Evolutionary conservation across 2,329 filamentous ascomycete species (phyloP), one percentile per base, ranked within the genome.

Genomic region (Colletotrichum sansevieriae): DNA sequence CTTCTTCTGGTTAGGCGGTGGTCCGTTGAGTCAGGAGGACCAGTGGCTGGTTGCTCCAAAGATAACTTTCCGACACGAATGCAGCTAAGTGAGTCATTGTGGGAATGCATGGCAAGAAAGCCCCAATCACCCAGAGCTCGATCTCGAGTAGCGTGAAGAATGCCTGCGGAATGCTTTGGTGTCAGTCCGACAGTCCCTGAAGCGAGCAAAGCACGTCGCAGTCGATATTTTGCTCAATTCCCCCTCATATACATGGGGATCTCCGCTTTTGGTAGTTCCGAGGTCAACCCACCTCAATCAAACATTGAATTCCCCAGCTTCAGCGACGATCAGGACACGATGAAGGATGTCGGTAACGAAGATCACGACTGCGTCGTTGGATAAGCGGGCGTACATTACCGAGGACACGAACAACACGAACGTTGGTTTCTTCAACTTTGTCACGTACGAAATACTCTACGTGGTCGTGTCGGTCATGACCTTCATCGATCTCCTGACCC

Each of bases 341-440:
- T 47, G 18, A 61, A 61, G 43, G 46, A 61, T 61, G 29, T 51
- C 44, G 18, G 58, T 47, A 49, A n/a, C 13, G n/a, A 46, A 15
- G 39, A 25, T n/a, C 44, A 44, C 51, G 29, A 29, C 22, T 25
- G 4, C 49, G 10, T 63, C n/a, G 51, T 46, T 46, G 52, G n/a
- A 49, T n/a, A 64, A 58, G 54, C 52, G 61, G 13, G 61, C 43
- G 0, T 64, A 64, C 29, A 25, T 58, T 4, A 43, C 43, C 20
- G 61, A 64, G n/a, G 52, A 64, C 43, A 58, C 44, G 13, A 58
- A 57, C 33, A 64, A 64, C 43, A 64, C 61, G 11, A 58, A 49
- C 2, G 1, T 64, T n/a, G 35, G 61, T 13, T 64, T 64, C n/a
- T 64, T 64, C 44, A 64, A 64, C 35, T 64, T 64, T 20, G 52